These are phyloP conservation scores for Tylopilus plumbeoviolaceoides DNA, from an alignment of 768 basidiomycete species.

Conservation along the genomic window DNA sequence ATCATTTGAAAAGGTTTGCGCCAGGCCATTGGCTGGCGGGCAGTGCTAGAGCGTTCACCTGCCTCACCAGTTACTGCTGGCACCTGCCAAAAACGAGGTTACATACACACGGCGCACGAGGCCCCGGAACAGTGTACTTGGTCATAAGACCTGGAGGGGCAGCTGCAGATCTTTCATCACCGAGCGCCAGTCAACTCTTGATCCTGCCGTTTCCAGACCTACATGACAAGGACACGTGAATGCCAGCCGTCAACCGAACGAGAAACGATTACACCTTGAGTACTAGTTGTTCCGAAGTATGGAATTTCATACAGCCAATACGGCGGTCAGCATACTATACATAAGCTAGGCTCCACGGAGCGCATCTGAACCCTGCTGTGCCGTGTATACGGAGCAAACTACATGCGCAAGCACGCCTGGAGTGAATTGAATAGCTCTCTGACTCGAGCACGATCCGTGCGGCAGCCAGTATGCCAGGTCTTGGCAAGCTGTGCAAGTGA, in stretches of 20 bases:
- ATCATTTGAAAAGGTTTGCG: constrained; percentile 9
- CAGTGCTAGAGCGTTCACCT: constrained; percentile 16
- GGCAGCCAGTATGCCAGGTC: constrained; percentile 32
- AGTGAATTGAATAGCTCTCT: constrained; percentile 28
- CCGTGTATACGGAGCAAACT: not conserved
- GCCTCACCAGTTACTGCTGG: constrained; percentile 25
- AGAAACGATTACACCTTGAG: constrained; percentile 26
- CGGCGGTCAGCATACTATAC: constrained; percentile 10
- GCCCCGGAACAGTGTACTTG: constrained; percentile 11
- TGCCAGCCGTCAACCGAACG: constrained; percentile 19
- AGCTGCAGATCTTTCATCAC: constrained; percentile 34
- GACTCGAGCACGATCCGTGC: constrained; percentile 25
- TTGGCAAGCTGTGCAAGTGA: constrained; percentile 24
- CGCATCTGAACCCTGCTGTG: constrained; percentile 25
- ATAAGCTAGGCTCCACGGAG: constrained; percentile 9
- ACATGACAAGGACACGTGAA: constrained; percentile 18
- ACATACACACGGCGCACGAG: constrained; percentile 20
- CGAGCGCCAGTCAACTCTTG: constrained; percentile 30
- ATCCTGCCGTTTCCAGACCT: constrained; percentile 36
- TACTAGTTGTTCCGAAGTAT: constrained; percentile 32
- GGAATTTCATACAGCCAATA: constrained; percentile 36
- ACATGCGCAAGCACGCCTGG: constrained; percentile 22
- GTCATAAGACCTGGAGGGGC: constrained; percentile 24
- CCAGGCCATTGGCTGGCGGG: constrained; percentile 12
- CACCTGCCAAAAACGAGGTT: constrained; percentile 17